Evolutionary conservation across 257 asterid species (phyloP).

Genomic region (Nyctanthes arbortristis): DNA sequence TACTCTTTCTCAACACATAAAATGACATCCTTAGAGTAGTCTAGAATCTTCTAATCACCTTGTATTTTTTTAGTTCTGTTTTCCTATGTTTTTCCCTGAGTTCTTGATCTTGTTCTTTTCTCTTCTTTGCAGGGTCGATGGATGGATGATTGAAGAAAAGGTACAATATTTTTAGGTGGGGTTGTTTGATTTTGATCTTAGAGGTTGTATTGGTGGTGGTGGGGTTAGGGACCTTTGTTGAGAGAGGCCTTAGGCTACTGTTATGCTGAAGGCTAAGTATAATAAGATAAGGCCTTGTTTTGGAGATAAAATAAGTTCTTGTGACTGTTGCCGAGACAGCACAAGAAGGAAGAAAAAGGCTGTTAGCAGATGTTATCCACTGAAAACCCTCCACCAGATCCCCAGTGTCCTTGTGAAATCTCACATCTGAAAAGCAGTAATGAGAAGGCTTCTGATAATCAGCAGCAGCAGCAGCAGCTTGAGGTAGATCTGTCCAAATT

Average conservation of each 20-base stretch:
- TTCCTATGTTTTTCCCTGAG: background rate
- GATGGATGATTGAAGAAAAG: constrained; percentile 33
- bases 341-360: constrained; percentile 54
- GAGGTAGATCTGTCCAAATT: constrained; percentile 80
- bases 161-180: constrained; percentile 39
- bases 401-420: constrained; percentile 45
- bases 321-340: constrained; percentile 82
- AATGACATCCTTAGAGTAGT: constrained; percentile 52
- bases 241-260: constrained; percentile 48
- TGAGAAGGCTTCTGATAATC: constrained; percentile 51
- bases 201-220: constrained; percentile 35
- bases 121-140: constrained; percentile 36
- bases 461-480: constrained; percentile 30
- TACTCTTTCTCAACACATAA: constrained; percentile 48
- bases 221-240: constrained; percentile 30
- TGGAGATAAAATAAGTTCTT: constrained; percentile 45
- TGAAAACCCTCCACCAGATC: constrained; percentile 91
- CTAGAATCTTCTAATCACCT: constrained; percentile 33
- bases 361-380: constrained; percentile 93
- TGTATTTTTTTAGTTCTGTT: constrained; percentile 14
- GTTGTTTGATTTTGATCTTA: constrained; percentile 39
- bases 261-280: constrained; percentile 58
- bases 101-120: constrained; percentile 32
- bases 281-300: constrained; percentile 36
- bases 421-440: constrained; percentile 50